These are phyloP conservation scores for Royoungia palumana DNA, from an alignment of 768 basidiomycete species.

Conservation along the genomic window DNA sequence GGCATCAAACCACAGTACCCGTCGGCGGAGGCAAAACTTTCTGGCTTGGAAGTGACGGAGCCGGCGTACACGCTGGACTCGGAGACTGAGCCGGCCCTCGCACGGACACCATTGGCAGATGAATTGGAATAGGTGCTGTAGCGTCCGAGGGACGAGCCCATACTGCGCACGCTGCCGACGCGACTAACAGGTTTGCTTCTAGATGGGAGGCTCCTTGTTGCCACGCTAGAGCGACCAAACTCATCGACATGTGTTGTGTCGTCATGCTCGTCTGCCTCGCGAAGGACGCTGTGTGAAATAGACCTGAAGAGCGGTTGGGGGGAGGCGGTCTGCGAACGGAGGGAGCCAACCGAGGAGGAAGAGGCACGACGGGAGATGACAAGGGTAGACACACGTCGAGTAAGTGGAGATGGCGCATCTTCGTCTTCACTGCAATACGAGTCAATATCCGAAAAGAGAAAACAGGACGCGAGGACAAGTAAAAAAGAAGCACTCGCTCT, in stretches of 20 bases:
- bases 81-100: constrained; percentile 16
- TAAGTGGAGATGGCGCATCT: constrained; percentile 66
- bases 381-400: constrained; percentile 57
- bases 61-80: constrained; percentile 17
- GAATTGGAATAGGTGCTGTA: constrained; percentile 23
- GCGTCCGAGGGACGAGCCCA: constrained; percentile 22
- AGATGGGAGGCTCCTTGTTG: constrained; percentile 21
- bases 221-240: constrained; percentile 21
- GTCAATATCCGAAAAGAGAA: neutral
- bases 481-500: constrained; percentile 6
- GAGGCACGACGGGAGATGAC: constrained; percentile 49
- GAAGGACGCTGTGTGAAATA: constrained; percentile 30
- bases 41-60: constrained; percentile 14
- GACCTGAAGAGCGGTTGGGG: constrained; percentile 24
- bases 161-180: constrained; percentile 20
- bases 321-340: constrained; percentile 9
- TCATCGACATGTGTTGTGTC: constrained; percentile 15
- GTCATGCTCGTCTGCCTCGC: constrained; percentile 27
- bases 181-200: constrained; percentile 22
- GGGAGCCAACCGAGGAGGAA: constrained; percentile 37
- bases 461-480: neutral
- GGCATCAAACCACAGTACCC: constrained; percentile 20
- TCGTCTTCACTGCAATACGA: constrained; percentile 57
- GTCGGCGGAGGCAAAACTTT: constrained; percentile 1
- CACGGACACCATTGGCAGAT: constrained; percentile 10